Evolutionary conservation across 202 grass and related monocot species (phyloP), one percentile per base, ranked within the genome.

Genomic region (Cymbopogon flexuosus): DNA sequence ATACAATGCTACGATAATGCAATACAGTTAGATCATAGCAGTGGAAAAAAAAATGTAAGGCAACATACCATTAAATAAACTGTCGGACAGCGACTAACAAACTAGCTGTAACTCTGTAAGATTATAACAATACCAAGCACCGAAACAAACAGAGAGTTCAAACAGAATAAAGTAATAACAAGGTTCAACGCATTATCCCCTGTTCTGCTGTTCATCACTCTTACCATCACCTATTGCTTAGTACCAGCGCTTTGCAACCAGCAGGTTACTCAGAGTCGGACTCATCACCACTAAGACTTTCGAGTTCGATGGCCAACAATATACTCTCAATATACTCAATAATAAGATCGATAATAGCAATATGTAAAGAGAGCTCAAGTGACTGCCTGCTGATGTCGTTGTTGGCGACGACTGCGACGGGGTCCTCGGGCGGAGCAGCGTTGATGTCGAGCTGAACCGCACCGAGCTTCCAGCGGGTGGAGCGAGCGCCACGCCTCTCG

Each of bases 371-470:
- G 68, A 79, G 79, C 43, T 82, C 29, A 70, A 65, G 81, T 36
- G 75, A 83, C 12, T 92, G 90, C 90, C 90, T 92, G 86, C 7
- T 72, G 52, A 75, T 41, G 23, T 78, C 78, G 11, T 41, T 49
- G 11, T 41, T 49, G 83, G 19, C 4, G 24, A 69, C 5, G 68
- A 37, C 27, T 0, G 46, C 35, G 18, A 34, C 70, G 61, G 76
- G 88, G 36, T 87, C 84, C 82, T 99, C 96, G 0, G 83, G 90
- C n/a, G 92, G 96, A 22, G 81, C 82, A 0, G 85, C 88, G 65
- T 98, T 98, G 89, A 98, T 98, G 69, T 95, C 92, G 3, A 98
- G 88, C 56, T 68, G 74, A 46, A 85, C 88, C 3, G 85, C 30
- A 1, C 96, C 90, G 5, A 91, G 88, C 58, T 76, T 93, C 96